Conservation (phyloP, 2,329 filamentous ascomycete species). For the Fusarium veterinarium region DNA sequence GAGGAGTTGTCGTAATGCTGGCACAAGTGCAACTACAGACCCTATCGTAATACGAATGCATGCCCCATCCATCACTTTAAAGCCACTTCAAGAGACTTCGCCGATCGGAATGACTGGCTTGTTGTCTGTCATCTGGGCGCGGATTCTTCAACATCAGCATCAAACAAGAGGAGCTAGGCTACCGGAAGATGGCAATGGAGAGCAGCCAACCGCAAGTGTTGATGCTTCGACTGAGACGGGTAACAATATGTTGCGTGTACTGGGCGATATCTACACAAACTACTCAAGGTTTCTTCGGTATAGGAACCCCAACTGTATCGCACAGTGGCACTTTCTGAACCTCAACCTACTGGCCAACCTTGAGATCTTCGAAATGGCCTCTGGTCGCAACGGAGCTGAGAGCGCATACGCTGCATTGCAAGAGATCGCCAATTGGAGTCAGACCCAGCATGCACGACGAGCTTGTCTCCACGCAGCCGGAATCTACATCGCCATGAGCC, state of each 20-base stretch:
- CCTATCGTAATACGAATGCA: not conserved
- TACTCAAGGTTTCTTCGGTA: not conserved
- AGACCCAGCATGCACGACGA: not conserved
- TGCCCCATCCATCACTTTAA: not conserved
- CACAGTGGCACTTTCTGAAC: conserved; percentile 3
- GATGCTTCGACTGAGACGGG: not conserved
- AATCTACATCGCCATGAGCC: not conserved
- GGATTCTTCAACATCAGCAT: not conserved
- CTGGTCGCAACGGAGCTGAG: not conserved
- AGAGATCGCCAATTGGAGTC: conserved; percentile 2
- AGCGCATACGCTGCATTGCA: not conserved
- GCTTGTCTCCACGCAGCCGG: conserved; percentile 14
- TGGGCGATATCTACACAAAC: not conserved
- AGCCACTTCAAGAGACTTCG: not conserved
- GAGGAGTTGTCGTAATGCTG: not conserved
- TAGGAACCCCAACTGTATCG: conserved; percentile 3
- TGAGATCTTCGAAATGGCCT: conserved; percentile 1
- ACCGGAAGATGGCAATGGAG: not conserved
- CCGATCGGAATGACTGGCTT: conserved; percentile 1
- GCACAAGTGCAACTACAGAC: not conserved
- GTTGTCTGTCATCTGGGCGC: not conserved
- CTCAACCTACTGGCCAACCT: not conserved
- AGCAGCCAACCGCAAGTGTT: accelerated
- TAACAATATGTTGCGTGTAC: accelerated
- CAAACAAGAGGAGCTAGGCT: not conserved